Evolutionary conservation across 352 stramenopile genomes (phyloP).

Genomic region (Phytophthora boehmeriae): DNA sequence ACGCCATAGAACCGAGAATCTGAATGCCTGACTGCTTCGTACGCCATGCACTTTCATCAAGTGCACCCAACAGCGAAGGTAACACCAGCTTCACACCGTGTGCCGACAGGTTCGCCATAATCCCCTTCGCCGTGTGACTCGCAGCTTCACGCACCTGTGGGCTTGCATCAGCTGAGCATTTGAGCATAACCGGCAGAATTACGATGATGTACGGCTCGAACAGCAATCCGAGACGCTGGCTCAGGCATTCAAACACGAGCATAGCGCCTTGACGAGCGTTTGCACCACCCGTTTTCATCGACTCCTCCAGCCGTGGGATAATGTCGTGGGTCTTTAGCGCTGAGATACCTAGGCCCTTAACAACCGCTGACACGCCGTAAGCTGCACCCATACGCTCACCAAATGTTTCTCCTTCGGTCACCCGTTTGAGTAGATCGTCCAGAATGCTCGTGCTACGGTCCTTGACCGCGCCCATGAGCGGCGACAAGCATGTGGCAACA

Average conservation of each 20-base stretch:
- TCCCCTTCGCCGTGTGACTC: conserved; percentile 93
- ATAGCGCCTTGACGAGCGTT: conserved; percentile 93
- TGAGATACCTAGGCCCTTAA: conserved; percentile 99
- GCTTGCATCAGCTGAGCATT: conserved; percentile 96
- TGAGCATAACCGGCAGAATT: conserved; percentile 98
- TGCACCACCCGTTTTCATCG: conserved; percentile 75
- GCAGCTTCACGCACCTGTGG: conserved; percentile 97
- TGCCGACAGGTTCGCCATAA: conserved; percentile 99
- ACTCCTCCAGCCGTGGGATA: conserved; percentile 91
- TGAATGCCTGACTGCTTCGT: conserved; percentile 99
- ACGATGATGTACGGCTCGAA: conserved; percentile 99
- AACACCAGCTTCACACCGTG: conserved; percentile 99
- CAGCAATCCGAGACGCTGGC: conserved; percentile 94
- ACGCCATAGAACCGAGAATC: conserved; percentile 96
- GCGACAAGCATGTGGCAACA: conserved; percentile 89
- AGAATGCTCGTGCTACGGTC: conserved; percentile 78
- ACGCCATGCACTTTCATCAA: conserved; percentile 95
- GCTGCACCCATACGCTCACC: conserved; percentile 93
- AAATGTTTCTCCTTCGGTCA: conserved; percentile 83
- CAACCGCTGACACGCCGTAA: conserved; percentile 97
- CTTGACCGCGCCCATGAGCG: conserved; percentile 87
- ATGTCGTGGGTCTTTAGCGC: conserved; percentile 98
- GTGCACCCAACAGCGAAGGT: conserved; percentile 95
- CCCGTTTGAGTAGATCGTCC: conserved; percentile 69
- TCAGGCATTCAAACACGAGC: conserved; percentile 98